A percentile compares a stretch with the other conserved stretches of the same genome.
Conservation (phyloP, 1,139 yeast genomes). For the Pneumocystis sp. region DNA sequence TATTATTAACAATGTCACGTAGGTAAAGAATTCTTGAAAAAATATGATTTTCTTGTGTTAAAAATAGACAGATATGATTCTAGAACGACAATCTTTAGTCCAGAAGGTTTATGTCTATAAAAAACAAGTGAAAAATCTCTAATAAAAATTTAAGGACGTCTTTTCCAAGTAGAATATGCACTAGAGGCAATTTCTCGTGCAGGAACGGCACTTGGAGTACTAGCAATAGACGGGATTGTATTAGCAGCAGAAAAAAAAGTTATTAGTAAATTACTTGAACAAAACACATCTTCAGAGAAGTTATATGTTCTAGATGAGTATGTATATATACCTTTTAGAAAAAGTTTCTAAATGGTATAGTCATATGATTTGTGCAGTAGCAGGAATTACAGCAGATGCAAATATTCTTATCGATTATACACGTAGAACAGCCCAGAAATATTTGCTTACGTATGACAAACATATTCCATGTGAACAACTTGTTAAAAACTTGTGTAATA, state of each 20-base stretch:
- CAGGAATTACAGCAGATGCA: slow-evolving; percentile 97
- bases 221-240: slow-evolving; percentile 85
- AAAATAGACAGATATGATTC: background rate
- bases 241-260: slow-evolving; percentile 93
- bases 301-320: slow-evolving; percentile 63
- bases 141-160: slow-evolving; percentile 40
- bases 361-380: slow-evolving; percentile 84
- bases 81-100: background rate
- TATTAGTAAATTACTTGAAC: slow-evolving; percentile 79
- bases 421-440: slow-evolving; percentile 70
- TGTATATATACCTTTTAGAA: slow-evolving; percentile 6
- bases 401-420: slow-evolving; percentile 79
- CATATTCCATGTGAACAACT: slow-evolving; percentile 83
- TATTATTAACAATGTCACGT: background rate
- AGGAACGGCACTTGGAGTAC: slow-evolving; percentile 92
- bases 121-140: background rate
- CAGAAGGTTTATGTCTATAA: background rate
- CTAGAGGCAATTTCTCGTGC: slow-evolving; percentile 96
- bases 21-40: background rate
- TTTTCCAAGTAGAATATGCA: slow-evolving; percentile 95
- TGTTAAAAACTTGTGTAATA: slow-evolving; percentile 78
- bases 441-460: slow-evolving; percentile 73
- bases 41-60: background rate
- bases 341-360: slow-evolving; percentile 18
- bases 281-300: slow-evolving; percentile 87